These are phyloP conservation scores for Acanthamoeba triangularis DNA, from an alignment of 208 protist species.

Conservation along the genomic window DNA sequence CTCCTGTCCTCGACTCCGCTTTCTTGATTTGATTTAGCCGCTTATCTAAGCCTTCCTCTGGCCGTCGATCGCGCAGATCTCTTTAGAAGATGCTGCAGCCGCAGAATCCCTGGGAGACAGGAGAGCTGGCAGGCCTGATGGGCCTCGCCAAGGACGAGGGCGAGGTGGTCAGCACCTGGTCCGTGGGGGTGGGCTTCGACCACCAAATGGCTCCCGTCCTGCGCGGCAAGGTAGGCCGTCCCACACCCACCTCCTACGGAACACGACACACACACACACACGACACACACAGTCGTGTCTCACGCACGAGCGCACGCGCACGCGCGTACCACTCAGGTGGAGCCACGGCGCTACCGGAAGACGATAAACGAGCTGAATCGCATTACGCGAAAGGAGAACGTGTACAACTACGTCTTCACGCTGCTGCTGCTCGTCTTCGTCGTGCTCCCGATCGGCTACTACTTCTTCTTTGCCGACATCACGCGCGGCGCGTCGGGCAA, in stretches of 20 bases:
- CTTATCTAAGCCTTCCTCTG: too few relatives aligned
- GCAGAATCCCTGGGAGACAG: slow-evolving; percentile 53
- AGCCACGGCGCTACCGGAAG: slow-evolving; percentile 26
- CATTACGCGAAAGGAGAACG: slow-evolving; percentile 42
- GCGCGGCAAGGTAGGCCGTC: neutral
- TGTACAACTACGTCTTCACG: slow-evolving; percentile 53
- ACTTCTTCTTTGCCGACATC: slow-evolving; percentile 55
- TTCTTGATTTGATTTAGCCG: too few relatives aligned
- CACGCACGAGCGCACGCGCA: neutral
- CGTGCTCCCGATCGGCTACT: slow-evolving; percentile 20
- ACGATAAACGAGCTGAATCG: neutral
- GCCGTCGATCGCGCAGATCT: too few relatives aligned
- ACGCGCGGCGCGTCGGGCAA: neutral
- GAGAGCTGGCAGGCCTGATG: slow-evolving; percentile 23
- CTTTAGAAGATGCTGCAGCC: neutral
- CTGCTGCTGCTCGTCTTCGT: slow-evolving; percentile 32
- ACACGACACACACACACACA: neutral
- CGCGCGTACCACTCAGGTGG: neutral
- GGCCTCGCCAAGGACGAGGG: neutral
- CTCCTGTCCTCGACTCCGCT: too few relatives aligned
- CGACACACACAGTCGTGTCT: too few relatives aligned
- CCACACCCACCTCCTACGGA: neutral
- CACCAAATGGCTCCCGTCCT: slow-evolving; percentile 5
- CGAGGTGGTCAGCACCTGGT: slow-evolving; percentile 17
- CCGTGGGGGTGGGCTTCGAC: neutral